Evolutionary conservation across 2,329 filamentous ascomycete species (phyloP).

Genomic region (Ceratocystis cubensis): DNA sequence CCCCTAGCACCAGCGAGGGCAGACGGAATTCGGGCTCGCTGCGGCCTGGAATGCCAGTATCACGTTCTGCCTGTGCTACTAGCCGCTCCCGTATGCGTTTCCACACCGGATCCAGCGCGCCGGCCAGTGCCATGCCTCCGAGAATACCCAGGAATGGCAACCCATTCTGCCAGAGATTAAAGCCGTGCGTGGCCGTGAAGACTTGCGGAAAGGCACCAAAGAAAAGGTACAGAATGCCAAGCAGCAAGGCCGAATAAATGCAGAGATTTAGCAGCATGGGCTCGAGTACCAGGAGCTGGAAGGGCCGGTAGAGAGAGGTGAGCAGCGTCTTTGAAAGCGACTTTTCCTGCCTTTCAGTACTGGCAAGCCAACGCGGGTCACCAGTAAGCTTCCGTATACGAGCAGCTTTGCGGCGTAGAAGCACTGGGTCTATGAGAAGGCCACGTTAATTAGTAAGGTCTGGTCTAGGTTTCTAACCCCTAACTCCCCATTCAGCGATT

Average conservation of each 20-base stretch:
- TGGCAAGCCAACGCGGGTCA: conserved; percentile 63
- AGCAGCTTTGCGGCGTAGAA: conserved; percentile 60
- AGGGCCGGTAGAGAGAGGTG: conserved; percentile 52
- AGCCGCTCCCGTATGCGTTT: conserved; percentile 45
- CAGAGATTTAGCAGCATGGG: conserved; percentile 79
- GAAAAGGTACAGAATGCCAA: conserved; percentile 81
- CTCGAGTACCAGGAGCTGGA: conserved; percentile 67
- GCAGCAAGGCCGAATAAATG: conserved; percentile 68
- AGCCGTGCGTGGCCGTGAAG: conserved; percentile 60
- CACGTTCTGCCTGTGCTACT: conserved; percentile 38
- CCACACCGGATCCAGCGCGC: conserved; percentile 55
- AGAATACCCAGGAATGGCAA: conserved; percentile 63
- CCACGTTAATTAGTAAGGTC: not conserved
- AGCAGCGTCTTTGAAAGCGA: conserved; percentile 52
- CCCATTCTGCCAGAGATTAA: conserved; percentile 69
- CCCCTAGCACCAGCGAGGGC: conserved; percentile 62
- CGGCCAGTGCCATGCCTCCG: conserved; percentile 53
- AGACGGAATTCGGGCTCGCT: conserved; percentile 81
- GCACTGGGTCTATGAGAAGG: conserved; percentile 43
- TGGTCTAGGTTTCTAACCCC: not conserved
- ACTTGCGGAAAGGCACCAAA: conserved; percentile 79
- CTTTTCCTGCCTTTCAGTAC: conserved; percentile 59
- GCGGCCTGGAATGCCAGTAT: conserved; percentile 39
- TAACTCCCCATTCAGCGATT: conserved; percentile 24
- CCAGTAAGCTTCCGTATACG: conserved; percentile 60